Evolutionary conservation across 2,329 filamentous ascomycete species (phyloP), one percentile per base, ranked within the genome.

Genomic region (Stromatinia cepivora): DNA sequence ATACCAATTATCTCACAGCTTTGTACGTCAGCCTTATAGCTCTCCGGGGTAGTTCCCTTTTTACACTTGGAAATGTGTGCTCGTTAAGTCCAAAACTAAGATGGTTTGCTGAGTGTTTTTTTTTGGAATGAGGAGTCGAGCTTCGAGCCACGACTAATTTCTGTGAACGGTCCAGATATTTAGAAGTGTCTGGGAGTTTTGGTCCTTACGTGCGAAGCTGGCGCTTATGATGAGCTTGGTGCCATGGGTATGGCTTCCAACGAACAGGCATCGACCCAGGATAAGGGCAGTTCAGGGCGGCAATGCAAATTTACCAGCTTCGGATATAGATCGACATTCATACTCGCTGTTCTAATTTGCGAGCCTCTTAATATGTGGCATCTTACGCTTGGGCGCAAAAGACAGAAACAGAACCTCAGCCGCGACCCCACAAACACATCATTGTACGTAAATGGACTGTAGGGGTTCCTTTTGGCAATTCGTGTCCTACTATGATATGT

Each of bases 191-290:
- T 50, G 5, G 20, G 20, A 48, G 31, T 11, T 13, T 5, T 4
- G 28, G 13, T 28, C 34, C 25, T 59, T 58, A 48, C 34, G 42
- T 39, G 36, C 15, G 22, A 50, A 36, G 53, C 64, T 67, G 64
- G 64, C 64, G 64, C 42, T 67, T 67, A 67, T 4, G 13, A 15
- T 22, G 42, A 46, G 36, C 22, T 48, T 31, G 45, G 45, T 31
- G 13, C 45, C 9, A 20, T 11, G 39, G 7, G 2, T 22, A 58
- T 42, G 34, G 54, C 2, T 13, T 7, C 22, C 34, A 39, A n/a
- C 7, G 34, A 52, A 39, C 7, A 52, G 25, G 31, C 31, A 39
- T 22, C 1, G 39, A 22, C 3, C 20, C 22, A 25, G 15, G 31
- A 28, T 25, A 39, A 28, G n/a, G 20, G 31, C 9, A 39, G 10